phyloP scores from a whole-genome alignment of 1,284 basidiomycete species.

The Exobasidium rhododendri region DNA sequence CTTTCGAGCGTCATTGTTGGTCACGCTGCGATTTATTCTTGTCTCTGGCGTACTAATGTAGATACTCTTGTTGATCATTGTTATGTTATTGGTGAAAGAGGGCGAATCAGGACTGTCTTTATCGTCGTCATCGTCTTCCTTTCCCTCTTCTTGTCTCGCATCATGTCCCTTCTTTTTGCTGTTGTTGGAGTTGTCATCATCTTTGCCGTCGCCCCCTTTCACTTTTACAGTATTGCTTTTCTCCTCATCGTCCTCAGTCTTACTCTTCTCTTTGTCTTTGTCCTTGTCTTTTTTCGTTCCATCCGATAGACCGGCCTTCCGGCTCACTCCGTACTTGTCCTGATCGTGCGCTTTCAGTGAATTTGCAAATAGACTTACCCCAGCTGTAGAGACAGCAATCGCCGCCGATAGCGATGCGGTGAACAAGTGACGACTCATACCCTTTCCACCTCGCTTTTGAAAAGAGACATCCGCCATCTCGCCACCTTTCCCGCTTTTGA shows the following conservation, averaged over 20 bases:
- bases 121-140: background rate
- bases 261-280: conserved; percentile 1
- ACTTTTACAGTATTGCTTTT: background rate
- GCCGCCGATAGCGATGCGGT: background rate
- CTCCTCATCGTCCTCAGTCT: background rate
- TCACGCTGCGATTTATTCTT: too few species aligned
- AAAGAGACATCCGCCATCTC: too few species aligned
- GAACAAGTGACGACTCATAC: background rate
- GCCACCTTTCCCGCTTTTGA: too few species aligned
- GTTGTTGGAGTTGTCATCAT: too few species aligned
- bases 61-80: too few species aligned
- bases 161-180: too few species aligned
- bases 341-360: background rate
- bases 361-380: background rate
- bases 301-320: background rate
- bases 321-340: background rate
- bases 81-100: background rate
- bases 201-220: too few species aligned
- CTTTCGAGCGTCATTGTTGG: too few species aligned
- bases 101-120: background rate
- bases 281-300: background rate
- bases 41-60: too few species aligned
- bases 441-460: conserved; percentile 5
- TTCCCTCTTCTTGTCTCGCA: too few species aligned
- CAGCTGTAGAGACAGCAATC: background rate